Conservation (phyloP, 441 rosid genomes). For the California macrophylla region DNA sequence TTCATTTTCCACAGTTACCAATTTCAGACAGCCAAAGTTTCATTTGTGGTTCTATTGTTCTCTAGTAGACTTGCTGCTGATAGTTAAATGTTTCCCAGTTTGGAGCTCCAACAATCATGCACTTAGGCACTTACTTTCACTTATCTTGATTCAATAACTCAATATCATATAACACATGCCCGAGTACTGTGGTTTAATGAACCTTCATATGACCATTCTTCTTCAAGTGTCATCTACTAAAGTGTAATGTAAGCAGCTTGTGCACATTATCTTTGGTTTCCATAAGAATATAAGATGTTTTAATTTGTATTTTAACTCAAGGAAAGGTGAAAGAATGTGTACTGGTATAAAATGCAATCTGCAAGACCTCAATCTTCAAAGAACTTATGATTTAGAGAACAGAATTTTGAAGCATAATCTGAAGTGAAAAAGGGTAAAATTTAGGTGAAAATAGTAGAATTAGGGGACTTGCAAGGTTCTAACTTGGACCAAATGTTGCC, state of each 20-base stretch:
- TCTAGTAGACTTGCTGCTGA: not conserved
- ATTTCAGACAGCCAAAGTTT: not conserved
- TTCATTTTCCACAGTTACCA: too few species aligned
- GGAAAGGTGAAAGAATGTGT: not conserved
- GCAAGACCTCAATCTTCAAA: not conserved
- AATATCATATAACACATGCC: not conserved
- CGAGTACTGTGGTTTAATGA: not conserved
- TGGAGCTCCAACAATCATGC: not conserved
- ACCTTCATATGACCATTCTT: not conserved
- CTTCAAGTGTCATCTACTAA: not conserved
- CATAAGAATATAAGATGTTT: not conserved
- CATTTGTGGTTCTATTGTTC: not conserved
- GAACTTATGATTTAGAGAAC: not conserved
- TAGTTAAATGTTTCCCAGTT: not conserved
- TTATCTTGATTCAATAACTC: not conserved
- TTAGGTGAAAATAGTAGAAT: not conserved
- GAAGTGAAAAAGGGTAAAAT: not conserved
- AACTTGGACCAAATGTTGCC: not conserved
- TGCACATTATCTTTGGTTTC: not conserved
- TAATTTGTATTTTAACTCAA: not conserved
- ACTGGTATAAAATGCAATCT: not conserved
- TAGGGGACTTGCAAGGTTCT: not conserved
- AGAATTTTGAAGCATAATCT: not conserved
- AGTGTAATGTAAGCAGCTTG: not conserved
- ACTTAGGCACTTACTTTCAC: not conserved